Percentiles rank a stretch among this genome's conserved stretches.
Conservation (phyloP, 306 rosid species). For the Vachellia collinsii region DNA sequence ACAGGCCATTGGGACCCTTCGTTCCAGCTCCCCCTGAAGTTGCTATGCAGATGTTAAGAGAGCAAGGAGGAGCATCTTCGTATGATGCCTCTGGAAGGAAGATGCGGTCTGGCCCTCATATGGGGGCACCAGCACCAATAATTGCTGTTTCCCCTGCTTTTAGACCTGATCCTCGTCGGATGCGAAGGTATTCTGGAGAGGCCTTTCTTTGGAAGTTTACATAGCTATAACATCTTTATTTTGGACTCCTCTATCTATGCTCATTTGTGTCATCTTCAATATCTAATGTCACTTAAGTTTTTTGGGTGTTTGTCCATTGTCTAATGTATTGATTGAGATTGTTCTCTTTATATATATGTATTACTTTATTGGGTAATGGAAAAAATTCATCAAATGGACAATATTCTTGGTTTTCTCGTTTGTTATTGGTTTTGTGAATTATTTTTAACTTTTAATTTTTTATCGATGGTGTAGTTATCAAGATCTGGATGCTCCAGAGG, state of each 20-base stretch:
- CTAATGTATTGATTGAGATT: neutral
- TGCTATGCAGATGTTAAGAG: slow-evolving; percentile 98
- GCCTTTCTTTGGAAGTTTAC: slow-evolving; percentile 5
- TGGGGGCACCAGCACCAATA: slow-evolving; percentile 77
- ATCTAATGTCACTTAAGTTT: neutral
- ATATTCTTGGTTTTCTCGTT: neutral
- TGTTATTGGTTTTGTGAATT: slow-evolving; percentile 28
- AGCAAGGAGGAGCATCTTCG: slow-evolving; percentile 82
- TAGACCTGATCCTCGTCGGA: slow-evolving; percentile 84
- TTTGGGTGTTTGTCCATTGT: neutral
- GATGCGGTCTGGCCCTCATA: slow-evolving; percentile 70
- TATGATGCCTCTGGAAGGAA: slow-evolving; percentile 78
- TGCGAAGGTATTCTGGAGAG: slow-evolving; percentile 69
- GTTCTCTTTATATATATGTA: neutral
- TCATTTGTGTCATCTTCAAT: neutral
- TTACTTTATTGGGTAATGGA: neutral
- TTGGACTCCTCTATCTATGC: neutral
- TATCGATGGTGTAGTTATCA: slow-evolving; percentile 71
- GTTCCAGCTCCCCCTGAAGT: slow-evolving; percentile 99
- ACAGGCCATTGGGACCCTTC: slow-evolving; percentile 97
- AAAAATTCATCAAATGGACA: neutral
- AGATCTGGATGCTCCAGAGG: slow-evolving; percentile 96
- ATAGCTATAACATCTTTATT: neutral
- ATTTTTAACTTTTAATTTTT: neutral
- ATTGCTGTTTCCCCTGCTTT: slow-evolving; percentile 80